These are phyloP conservation scores for Cucurbita argyrosperma DNA, from an alignment of 306 rosid genomes.

Conservation along the genomic window DNA sequence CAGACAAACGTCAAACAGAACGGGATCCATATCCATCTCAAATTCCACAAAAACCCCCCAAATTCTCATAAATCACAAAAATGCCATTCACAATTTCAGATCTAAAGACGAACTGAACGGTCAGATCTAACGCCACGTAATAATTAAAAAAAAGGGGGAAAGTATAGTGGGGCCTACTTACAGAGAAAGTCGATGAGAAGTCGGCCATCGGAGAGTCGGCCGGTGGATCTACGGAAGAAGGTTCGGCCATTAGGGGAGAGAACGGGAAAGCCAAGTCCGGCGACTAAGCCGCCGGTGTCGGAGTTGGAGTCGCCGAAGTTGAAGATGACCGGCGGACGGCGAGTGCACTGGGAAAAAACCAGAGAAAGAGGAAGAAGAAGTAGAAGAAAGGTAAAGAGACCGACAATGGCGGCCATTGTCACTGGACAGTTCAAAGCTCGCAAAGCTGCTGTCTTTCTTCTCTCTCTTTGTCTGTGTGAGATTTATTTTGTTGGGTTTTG, in stretches of 20 bases:
- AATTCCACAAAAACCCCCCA: background rate
- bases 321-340: slow-evolving; percentile 32
- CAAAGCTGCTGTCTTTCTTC: background rate
- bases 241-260: slow-evolving; percentile 66
- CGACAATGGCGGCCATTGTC: background rate
- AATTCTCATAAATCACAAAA: background rate
- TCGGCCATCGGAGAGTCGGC: slow-evolving; percentile 81
- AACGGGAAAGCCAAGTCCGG: slow-evolving; percentile 79
- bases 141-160: no score
- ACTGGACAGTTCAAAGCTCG: background rate
- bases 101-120: background rate
- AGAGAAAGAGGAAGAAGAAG: background rate
- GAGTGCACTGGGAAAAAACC: slow-evolving; percentile 7
- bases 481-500: background rate
- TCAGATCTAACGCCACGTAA: background rate
- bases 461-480: no score
- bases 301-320: slow-evolving; percentile 95
- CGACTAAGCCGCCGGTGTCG: slow-evolving; percentile 83
- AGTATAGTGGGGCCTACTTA: slow-evolving; percentile 12
- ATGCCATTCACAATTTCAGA: background rate
- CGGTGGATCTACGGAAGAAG: slow-evolving; percentile 70
- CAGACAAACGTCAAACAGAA: background rate
- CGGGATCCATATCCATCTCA: background rate
- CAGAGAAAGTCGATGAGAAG: slow-evolving; percentile 70
- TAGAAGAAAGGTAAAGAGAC: background rate